Percentiles rank a stretch among this genome's conserved stretches.
Conservation (phyloP, 2,329 filamentous ascomycete species). For the Aspergillus niger region DNA sequence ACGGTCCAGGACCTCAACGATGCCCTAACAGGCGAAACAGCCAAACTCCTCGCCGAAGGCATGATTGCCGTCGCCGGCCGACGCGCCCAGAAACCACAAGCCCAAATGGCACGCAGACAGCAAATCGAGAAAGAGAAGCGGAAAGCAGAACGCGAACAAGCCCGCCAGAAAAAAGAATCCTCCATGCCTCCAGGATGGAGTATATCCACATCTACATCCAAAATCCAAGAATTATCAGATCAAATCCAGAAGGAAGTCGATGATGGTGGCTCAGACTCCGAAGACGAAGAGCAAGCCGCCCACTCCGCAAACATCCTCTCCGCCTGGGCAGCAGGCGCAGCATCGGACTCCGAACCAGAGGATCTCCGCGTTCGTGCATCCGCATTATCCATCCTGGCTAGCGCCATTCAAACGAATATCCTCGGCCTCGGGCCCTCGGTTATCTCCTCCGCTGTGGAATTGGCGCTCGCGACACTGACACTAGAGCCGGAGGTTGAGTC, state of each 20-base stretch:
- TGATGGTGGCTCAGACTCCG: conserved; percentile 20
- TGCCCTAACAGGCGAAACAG: conserved; percentile 40
- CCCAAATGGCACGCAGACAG: conserved; percentile 33
- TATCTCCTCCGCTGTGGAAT: conserved; percentile 40
- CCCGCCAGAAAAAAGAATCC: conserved; percentile 28
- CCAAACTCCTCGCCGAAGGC: conserved; percentile 40
- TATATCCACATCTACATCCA: neutral
- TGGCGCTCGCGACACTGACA: conserved; percentile 43
- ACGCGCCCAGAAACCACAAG: conserved; percentile 39
- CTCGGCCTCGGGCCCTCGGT: conserved; percentile 39
- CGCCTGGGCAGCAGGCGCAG: conserved; percentile 44
- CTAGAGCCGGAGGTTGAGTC: conserved; percentile 40
- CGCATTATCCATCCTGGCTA: conserved; percentile 46
- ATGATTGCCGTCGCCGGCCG: conserved; percentile 45
- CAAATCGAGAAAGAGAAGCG: conserved; percentile 31
- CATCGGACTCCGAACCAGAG: conserved; percentile 43
- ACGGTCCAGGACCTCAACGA: conserved; percentile 45
- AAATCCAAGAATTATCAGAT: conserved; percentile 2
- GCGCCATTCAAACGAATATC: conserved; percentile 44
- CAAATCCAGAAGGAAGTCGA: too few relatives aligned
- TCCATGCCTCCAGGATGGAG: conserved; percentile 34
- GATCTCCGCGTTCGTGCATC: conserved; percentile 47
- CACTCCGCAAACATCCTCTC: conserved; percentile 41
- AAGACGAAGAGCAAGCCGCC: conserved; percentile 37
- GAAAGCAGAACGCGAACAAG: conserved; percentile 29